Base-by-base conservation (phyloP, 306 rosid species). In the Arachis hypogaea region DNA sequence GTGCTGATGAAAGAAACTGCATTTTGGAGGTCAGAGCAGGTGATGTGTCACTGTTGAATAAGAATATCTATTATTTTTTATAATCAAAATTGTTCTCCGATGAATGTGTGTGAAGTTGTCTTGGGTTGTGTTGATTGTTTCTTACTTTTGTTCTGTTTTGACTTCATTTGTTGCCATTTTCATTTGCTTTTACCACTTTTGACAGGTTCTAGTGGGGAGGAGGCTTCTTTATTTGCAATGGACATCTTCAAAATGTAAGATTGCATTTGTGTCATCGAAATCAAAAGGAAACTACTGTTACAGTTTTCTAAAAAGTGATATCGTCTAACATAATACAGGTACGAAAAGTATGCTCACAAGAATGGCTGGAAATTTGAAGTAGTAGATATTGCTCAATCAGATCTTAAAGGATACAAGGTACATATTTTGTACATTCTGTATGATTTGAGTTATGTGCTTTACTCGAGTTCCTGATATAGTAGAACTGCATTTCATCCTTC, bases 201-300 rank as follows among this genome's bases (percentile, higher is more conserved):
- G 28, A 22, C 28, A 22, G 97, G 98, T 69, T 86, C 93, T 65
- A 96, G 97, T 14, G 97, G 97, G 50, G 97, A 91, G 77, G 96
- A 93, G 79, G 98, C 98, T 73, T 93, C 97, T 68, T 74, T 93
- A 79, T 91, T 93, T 85, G 98, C 98, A 12, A 89, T 91, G 93
- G 97, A 91, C 76, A 80, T 91, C 72, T 89, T 91, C 82, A 93
- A 83, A 88, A 93, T 93, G 98, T 91, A 80, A 82, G 90, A 69
- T 69, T 74, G 49, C 62, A 30, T 62, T 36, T 38, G 46, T 57
- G 29, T 45, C 36, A 56, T 75, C 29, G 67, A 59, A 57, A 29
- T 2, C 71, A 28, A 45, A 65, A 67, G 14, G 65, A 82, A 73
- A 18, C 55, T 50, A 28, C 68, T 45, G 59, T 36, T 62, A 52